Evolutionary conservation across 2,329 filamentous ascomycete genomes (phyloP).

Genomic region (Trichophyton schoenleinii): DNA sequence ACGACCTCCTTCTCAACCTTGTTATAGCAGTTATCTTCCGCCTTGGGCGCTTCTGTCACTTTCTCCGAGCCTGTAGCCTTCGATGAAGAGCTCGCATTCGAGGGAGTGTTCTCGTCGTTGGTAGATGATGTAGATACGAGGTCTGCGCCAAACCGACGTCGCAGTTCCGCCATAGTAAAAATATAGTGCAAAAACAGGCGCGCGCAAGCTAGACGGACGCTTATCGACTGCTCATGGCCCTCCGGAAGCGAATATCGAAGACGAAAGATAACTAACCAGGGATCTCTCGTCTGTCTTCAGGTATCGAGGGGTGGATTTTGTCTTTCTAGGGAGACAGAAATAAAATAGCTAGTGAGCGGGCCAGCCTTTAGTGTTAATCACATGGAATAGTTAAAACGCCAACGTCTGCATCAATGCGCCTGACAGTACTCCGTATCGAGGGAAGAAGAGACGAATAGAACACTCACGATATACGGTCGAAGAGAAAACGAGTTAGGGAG

Average conservation of each 20-base stretch:
- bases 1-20: not conserved
- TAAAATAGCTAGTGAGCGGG: not conserved
- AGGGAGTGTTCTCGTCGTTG: not conserved
- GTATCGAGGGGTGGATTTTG: too few species aligned
- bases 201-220: not conserved
- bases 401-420: not conserved
- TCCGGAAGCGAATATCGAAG: not conserved
- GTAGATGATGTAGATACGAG: not conserved
- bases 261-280: not conserved
- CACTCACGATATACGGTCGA: not conserved
- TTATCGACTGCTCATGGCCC: not conserved
- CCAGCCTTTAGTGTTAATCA: not conserved
- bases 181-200: not conserved
- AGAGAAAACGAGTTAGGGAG: not conserved
- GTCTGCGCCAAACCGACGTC: slow-evolving; percentile 1
- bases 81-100: not conserved
- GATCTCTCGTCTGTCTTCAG: too few species aligned
- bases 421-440: not conserved
- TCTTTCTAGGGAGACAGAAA: not conserved
- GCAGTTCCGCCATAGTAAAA: slow-evolving; percentile 4
- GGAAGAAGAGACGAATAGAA: not conserved
- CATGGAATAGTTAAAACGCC: not conserved
- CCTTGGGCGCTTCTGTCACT: not conserved
- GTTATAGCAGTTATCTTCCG: not conserved
- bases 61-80: not conserved